Evolutionary conservation across 306 rosid species (phyloP), one percentile per base, ranked within the genome.

Genomic region (Corylus heterophylla): DNA sequence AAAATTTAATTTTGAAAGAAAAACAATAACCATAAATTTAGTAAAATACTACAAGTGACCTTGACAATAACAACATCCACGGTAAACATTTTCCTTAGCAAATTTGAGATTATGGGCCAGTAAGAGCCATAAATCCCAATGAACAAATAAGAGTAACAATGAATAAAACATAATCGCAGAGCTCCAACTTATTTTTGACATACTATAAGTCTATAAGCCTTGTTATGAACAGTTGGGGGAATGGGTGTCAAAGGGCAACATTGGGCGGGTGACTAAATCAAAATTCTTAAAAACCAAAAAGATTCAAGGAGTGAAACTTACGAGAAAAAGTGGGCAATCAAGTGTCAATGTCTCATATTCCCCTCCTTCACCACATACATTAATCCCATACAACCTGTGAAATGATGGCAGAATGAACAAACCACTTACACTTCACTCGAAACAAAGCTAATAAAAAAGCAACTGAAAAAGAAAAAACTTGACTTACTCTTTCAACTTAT

Each of bases 291-390:
- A 69, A 48, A 69, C 64, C 37, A 62, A n/a, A 73, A 78, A 39
- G 27, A 73, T 31, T 45, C 20, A 71, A 45, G 47, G 74, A 14
- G 71, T 76, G 74, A 82, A 42, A 86, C 97, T 88, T 85, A 92
- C 98, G 74, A 76, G 76, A 80, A 94, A 94, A 52, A 94, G 98
- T 0, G 98, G 93, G 87, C 98, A 94, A 78, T 94, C 97, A 79
- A 94, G 95, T 76, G 97, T 92, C 87, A 94, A 84, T 3, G 98
- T 91, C 82, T 94, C 98, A 87, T 92, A 94, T 82, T 94, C 98
- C 67, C 98, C 97, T 86, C 97, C 98, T 91, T 94, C 98, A 44
- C 98, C 98, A 11, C 98, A 94, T 31, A 92, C 97, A 81, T 92
- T 94, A 74, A 89, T 88, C 82, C 97, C 98, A 80, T 89, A 94